phyloP scores from a whole-genome alignment of 495 filamentous ascomycete genomes.

The Immersiella caudata region DNA sequence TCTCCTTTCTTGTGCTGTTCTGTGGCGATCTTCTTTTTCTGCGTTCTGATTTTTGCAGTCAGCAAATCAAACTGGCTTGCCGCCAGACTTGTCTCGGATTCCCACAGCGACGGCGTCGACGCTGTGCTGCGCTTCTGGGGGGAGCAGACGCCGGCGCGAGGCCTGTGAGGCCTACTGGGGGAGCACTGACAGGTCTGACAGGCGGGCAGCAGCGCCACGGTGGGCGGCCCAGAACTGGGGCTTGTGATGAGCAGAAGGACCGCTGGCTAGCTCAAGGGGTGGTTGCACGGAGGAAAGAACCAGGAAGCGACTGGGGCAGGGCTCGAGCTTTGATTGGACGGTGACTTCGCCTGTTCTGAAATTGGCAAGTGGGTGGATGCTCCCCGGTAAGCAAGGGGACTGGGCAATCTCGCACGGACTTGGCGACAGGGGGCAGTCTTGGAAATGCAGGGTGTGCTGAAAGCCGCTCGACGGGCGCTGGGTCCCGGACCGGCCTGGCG shows the following conservation, averaged over 20 bases:
- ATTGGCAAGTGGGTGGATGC: slow-evolving; percentile 3
- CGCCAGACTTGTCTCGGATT: not conserved
- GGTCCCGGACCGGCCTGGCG: not conserved
- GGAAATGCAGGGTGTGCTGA: not conserved
- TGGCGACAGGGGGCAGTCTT: not conserved
- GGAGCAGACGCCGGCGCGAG: not conserved
- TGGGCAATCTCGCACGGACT: slow-evolving; percentile 7
- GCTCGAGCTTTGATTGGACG: slow-evolving; percentile 1
- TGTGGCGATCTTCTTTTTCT: not conserved
- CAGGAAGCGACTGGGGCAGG: not conserved
- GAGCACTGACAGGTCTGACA: not conserved
- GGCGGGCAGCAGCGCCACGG: not conserved
- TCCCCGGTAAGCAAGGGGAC: not conserved
- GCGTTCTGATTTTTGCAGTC: not conserved
- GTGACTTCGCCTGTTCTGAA: not conserved
- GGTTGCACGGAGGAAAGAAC: not conserved
- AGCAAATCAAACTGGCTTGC: not conserved
- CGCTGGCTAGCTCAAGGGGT: not conserved
- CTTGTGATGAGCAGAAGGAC: not conserved
- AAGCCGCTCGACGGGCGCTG: slow-evolving; percentile 1
- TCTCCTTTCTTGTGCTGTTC: not conserved
- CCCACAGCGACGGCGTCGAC: not conserved
- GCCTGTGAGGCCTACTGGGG: not conserved
- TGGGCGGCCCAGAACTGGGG: too few relatives aligned
- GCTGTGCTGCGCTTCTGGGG: not conserved